A percentile compares a stretch with the other conserved stretches of the same genome.
phyloP scores from a whole-genome alignment of 331 rosid species.

The Ulmus americana region DNA sequence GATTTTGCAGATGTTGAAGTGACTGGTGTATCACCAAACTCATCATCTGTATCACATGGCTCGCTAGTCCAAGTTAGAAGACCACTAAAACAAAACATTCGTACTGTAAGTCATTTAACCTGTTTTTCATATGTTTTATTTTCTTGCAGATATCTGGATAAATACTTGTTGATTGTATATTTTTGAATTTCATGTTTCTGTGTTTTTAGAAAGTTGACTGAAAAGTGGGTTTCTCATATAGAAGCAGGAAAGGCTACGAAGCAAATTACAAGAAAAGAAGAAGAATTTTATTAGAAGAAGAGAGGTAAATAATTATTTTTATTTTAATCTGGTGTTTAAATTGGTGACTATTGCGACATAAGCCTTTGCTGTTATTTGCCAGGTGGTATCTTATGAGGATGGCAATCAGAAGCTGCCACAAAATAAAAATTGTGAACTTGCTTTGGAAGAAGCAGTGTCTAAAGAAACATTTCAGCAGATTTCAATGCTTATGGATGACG shows the following conservation, averaged over 20 bases:
- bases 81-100: slow-evolving; percentile 29
- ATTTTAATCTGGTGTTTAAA: slow-evolving; percentile 14
- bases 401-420: slow-evolving; percentile 33
- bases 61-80: slow-evolving; percentile 30
- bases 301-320: slow-evolving; percentile 39
- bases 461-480: slow-evolving; percentile 41
- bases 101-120: slow-evolving; percentile 39
- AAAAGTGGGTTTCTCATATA: slow-evolving; percentile 19
- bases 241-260: slow-evolving; percentile 54
- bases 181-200: slow-evolving; percentile 14
- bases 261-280: slow-evolving; percentile 50
- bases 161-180: slow-evolving; percentile 8
- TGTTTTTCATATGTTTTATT: slow-evolving; percentile 4
- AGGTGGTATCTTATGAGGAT: slow-evolving; percentile 44
- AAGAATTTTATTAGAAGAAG: slow-evolving; percentile 38
- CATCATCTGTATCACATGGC: slow-evolving; percentile 30
- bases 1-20: slow-evolving; percentile 35
- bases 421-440: slow-evolving; percentile 58
- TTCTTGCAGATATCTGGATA: slow-evolving; percentile 16
- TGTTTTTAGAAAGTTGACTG: slow-evolving; percentile 22
- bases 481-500: slow-evolving; percentile 72
- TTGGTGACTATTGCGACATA: slow-evolving; percentile 19
- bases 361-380: slow-evolving; percentile 27
- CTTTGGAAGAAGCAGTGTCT: slow-evolving; percentile 41
- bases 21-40: slow-evolving; percentile 19